Conservation (phyloP, 768 basidiomycete species). For the Cubamyces lactineus region DNA sequence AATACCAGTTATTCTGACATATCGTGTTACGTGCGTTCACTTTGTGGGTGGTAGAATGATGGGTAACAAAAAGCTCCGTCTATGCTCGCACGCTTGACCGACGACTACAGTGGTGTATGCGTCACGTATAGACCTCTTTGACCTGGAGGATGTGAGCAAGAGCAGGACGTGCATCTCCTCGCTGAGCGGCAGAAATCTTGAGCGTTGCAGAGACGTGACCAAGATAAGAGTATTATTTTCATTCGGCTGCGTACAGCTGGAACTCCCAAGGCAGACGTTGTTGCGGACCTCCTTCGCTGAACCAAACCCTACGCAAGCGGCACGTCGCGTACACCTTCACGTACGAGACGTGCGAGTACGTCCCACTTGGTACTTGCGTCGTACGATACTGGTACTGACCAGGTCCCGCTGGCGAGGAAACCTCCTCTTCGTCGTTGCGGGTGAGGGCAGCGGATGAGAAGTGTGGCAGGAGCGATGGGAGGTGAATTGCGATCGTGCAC, state of each 20-base stretch:
- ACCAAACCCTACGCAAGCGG: constrained; percentile 77
- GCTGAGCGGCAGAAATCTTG: too few species aligned
- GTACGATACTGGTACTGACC: constrained; percentile 27
- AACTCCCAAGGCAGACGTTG: constrained; percentile 76
- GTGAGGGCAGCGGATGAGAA: constrained; percentile 55
- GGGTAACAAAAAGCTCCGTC: too few species aligned
- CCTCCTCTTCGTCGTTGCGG: constrained; percentile 28
- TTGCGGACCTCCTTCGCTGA: constrained; percentile 56
- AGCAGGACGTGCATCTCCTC: too few species aligned
- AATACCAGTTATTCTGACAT: too few species aligned
- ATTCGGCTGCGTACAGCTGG: constrained; percentile 52
- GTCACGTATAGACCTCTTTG: too few species aligned
- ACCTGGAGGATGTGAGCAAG: too few species aligned
- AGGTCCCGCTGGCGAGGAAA: not conserved
- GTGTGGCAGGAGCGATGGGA: constrained; percentile 61
- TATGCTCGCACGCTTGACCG: too few species aligned
- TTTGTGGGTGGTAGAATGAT: too few species aligned
- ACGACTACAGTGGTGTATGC: too few species aligned
- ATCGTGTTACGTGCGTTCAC: too few species aligned
- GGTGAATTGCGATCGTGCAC: constrained; percentile 64
- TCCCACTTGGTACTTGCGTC: constrained; percentile 49
- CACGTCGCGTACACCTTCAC: constrained; percentile 80
- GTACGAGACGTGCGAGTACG: constrained; percentile 69
- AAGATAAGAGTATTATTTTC: not conserved
- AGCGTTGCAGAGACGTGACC: too few species aligned